phyloP scores from a whole-genome alignment of 108 stramenopile species.

The Pinguiococcus pyrenoidosus region DNA sequence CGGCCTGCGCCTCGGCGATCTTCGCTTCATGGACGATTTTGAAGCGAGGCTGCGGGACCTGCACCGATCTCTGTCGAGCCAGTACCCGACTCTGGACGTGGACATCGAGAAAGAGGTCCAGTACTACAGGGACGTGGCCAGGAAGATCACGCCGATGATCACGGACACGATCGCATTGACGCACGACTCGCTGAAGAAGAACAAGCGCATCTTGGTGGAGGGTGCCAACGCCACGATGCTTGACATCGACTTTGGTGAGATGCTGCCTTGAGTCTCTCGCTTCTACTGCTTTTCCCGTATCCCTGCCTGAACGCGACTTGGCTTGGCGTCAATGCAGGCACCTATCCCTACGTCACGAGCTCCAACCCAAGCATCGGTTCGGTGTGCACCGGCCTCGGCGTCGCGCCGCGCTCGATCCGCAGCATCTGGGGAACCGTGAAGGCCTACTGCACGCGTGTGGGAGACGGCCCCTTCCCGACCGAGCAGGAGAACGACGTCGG shows the following conservation, averaged over 20 bases:
- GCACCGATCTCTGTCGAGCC: conserved; percentile 15
- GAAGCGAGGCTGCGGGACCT: conserved; percentile 69
- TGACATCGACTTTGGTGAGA: conserved; percentile 97
- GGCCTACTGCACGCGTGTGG: conserved; percentile 97
- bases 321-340: too few relatives aligned
- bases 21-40: conserved; percentile 47
- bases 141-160: conserved; percentile 50
- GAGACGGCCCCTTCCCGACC: conserved; percentile 98
- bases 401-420: conserved; percentile 47
- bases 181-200: conserved; percentile 60
- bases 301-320: too few relatives aligned
- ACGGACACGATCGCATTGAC: conserved; percentile 78
- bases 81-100: conserved; percentile 56
- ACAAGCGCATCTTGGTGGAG: conserved; percentile 87
- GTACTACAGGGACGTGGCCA: conserved; percentile 62
- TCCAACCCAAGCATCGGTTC: conserved; percentile 79
- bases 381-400: conserved; percentile 92
- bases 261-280: too few relatives aligned
- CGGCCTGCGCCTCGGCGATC: conserved; percentile 91
- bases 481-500: conserved; percentile 65
- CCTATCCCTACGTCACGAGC: conserved; percentile 96
- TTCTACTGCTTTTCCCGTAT: too few relatives aligned
- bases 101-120: conserved; percentile 69
- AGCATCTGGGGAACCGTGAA: conserved; percentile 91
- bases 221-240: conserved; percentile 99